Evolutionary conservation across 129 eudicot species (phyloP).

Genomic region (Dittrichia graveolens): DNA sequence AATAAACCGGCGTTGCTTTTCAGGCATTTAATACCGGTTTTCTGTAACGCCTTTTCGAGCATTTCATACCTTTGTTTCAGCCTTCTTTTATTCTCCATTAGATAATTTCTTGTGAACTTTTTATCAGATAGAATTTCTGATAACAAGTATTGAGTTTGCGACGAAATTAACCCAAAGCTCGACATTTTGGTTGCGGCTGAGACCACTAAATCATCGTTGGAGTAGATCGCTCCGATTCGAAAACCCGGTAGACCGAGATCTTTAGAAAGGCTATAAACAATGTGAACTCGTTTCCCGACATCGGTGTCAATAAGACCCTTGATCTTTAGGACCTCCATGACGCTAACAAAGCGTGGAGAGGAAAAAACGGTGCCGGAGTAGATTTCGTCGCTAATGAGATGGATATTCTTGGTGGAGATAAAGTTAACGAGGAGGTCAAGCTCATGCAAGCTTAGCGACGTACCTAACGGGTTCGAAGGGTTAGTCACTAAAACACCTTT

Average conservation of each 20-base stretch:
- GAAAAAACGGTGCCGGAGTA: slow-evolving; percentile 82
- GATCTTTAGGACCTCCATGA: slow-evolving; percentile 58
- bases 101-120: slow-evolving; percentile 56
- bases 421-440: slow-evolving; percentile 67
- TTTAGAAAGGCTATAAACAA: slow-evolving; percentile 81
- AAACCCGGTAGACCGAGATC: slow-evolving; percentile 93
- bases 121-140: slow-evolving; percentile 73
- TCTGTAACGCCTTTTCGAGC: slow-evolving; percentile 57
- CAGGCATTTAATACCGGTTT: slow-evolving; percentile 59
- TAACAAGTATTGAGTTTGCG: slow-evolving; percentile 82
- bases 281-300: slow-evolving; percentile 60
- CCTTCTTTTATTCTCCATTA: slow-evolving; percentile 57
- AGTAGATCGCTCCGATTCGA: slow-evolving; percentile 79
- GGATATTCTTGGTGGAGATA: slow-evolving; percentile 54
- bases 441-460: slow-evolving; percentile 59
- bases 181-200: slow-evolving; percentile 92
- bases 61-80: slow-evolving; percentile 57
- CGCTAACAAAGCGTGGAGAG: slow-evolving; percentile 60
- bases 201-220: slow-evolving; percentile 64
- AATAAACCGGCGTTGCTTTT: slow-evolving; percentile 82
- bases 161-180: slow-evolving; percentile 81
- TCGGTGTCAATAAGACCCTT: slow-evolving; percentile 35
- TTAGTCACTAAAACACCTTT: slow-evolving; percentile 84
- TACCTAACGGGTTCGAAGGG: slow-evolving; percentile 95
- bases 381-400: slow-evolving; percentile 80